Conservation (phyloP, 495 filamentous ascomycete genomes). For the Hypomontagnella monticulosa region DNA sequence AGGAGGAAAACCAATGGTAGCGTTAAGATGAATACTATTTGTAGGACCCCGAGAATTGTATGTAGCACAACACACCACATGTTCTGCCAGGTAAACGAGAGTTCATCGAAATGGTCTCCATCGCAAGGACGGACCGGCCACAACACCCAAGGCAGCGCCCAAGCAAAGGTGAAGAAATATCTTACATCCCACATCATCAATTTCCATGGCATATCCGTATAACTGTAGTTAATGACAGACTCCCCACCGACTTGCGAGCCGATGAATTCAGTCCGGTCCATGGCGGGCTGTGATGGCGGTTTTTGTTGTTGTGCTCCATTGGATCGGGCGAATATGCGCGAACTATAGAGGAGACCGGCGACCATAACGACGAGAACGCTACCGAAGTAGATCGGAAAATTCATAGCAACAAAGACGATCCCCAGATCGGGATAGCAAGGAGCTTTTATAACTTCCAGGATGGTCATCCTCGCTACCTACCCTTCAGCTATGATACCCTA, state of each 20-base stretch:
- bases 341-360: conserved; percentile 24
- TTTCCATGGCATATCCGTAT: conserved; percentile 68
- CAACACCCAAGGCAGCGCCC: conserved; percentile 63
- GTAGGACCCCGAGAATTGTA: conserved; percentile 59
- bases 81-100: conserved; percentile 63
- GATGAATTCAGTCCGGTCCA: conserved; percentile 54
- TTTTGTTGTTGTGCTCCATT: conserved; percentile 19
- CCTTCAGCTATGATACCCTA: conserved; percentile 10
- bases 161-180: conserved; percentile 61
- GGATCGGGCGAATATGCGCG: conserved; percentile 22
- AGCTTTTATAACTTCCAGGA: conserved; percentile 27
- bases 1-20: conserved; percentile 59
- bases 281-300: conserved; percentile 8
- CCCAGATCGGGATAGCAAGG: conserved; percentile 17
- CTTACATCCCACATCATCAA: conserved; percentile 64
- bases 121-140: conserved; percentile 60
- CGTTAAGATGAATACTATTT: conserved; percentile 58
- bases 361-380: conserved; percentile 24
- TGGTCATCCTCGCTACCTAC: conserved; percentile 22
- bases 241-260: conserved; percentile 63
- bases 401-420: conserved; percentile 13
- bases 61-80: conserved; percentile 62
- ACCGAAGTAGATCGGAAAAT: conserved; percentile 21
- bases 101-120: conserved; percentile 65
- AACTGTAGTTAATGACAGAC: conserved; percentile 60